Evolutionary conservation across 2,329 filamentous ascomycete species (phyloP).

Genomic region (Aspergillus floridensis): DNA sequence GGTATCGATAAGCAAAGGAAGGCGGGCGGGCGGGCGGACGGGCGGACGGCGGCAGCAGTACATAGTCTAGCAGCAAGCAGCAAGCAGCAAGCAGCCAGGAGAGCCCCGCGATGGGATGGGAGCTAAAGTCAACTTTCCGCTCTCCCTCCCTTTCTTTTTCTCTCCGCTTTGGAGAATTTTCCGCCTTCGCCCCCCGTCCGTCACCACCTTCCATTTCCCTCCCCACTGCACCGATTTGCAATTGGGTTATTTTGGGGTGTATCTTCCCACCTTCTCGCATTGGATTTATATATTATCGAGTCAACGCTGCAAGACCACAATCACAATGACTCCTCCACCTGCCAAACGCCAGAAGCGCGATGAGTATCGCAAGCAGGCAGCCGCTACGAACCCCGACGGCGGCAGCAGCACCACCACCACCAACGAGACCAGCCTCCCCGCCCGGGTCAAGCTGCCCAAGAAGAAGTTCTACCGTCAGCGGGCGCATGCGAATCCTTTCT

Average conservation of each 20-base stretch:
- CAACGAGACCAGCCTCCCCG: conserved; percentile 26
- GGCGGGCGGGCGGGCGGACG: background rate
- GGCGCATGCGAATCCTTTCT: conserved; percentile 97
- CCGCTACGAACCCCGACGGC: conserved; percentile 20
- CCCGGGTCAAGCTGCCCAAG: conserved; percentile 66
- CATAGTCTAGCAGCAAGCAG: background rate
- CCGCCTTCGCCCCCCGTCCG: background rate
- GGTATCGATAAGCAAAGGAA: background rate
- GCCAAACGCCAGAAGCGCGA: conserved; percentile 56
- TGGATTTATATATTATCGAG: background rate
- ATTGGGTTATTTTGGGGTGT: background rate
- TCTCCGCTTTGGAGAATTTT: conserved; percentile 2
- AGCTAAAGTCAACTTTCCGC: conserved; percentile 1
- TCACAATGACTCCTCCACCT: conserved; percentile 8
- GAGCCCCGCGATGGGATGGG: background rate
- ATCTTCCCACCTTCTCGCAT: background rate
- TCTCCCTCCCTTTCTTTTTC: background rate
- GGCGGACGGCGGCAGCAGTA: background rate
- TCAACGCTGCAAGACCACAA: background rate
- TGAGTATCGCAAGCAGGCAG: conserved; percentile 58
- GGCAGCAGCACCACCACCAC: conserved; percentile 16
- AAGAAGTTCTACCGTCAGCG: conserved; percentile 97
- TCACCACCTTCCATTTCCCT: background rate
- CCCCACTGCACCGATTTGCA: background rate
- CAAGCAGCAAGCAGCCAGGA: too few relatives aligned